phyloP scores from a whole-genome alignment of 768 basidiomycete genomes.

The Baorangia bicolor region DNA sequence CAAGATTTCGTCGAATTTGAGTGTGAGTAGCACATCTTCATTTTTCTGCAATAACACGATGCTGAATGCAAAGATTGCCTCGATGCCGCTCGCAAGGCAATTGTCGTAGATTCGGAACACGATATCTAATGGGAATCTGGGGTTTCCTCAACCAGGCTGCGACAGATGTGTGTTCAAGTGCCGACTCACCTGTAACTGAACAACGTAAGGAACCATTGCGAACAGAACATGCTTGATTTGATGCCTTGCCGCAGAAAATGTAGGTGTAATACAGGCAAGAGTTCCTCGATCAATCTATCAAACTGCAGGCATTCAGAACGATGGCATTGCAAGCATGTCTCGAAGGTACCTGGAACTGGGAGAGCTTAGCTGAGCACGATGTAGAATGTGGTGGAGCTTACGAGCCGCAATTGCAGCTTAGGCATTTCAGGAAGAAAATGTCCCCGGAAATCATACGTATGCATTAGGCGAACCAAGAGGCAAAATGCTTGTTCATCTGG shows the following conservation, averaged over 20 bases:
- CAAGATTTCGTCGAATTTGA: constrained; percentile 93
- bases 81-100: constrained; percentile 93
- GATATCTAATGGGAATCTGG: constrained; percentile 88
- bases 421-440: constrained; percentile 99
- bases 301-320: constrained; percentile 53
- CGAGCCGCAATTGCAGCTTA: constrained; percentile 87
- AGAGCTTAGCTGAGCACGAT: not conserved
- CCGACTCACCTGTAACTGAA: constrained; percentile 84
- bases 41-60: constrained; percentile 84
- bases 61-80: constrained; percentile 95
- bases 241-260: constrained; percentile 93
- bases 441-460: constrained; percentile 92
- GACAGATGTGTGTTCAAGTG: not conserved
- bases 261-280: constrained; percentile 87
- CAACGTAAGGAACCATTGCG: constrained; percentile 97
- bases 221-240: constrained; percentile 98
- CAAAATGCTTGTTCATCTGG: constrained; percentile 99
- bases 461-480: constrained; percentile 90
- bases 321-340: constrained; percentile 2
- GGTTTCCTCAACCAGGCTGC: not conserved
- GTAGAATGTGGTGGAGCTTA: constrained; percentile 36
- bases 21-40: constrained; percentile 69
- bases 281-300: constrained; percentile 90
- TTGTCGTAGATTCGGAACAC: constrained; percentile 98
- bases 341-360: constrained; percentile 57